Evolutionary conservation across 1,139 yeast genomes (phyloP).

Genomic region (Blastobotrys buckinghamii): DNA sequence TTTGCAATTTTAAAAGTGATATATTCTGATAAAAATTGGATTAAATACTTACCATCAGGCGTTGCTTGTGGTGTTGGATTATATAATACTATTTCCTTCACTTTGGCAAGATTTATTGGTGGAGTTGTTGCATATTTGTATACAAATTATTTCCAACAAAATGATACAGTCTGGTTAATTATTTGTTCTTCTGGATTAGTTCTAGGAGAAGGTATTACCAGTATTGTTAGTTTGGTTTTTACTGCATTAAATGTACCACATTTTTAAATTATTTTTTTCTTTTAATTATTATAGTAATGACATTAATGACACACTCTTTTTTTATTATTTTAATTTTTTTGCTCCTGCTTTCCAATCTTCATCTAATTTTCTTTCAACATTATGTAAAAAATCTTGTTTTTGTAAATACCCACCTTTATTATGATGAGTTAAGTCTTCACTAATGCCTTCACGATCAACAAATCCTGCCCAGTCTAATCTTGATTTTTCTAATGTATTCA

Average conservation of each 20-base stretch:
- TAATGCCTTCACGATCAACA: slow-evolving; percentile 79
- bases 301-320: neutral
- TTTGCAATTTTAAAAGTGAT: slow-evolving; percentile 48
- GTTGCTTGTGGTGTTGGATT: slow-evolving; percentile 97
- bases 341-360: slow-evolving; percentile 8
- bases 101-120: slow-evolving; percentile 87
- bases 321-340: slow-evolving; percentile 3
- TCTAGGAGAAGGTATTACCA: slow-evolving; percentile 86
- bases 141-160: slow-evolving; percentile 16
- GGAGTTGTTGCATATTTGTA: slow-evolving; percentile 53
- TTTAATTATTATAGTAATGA: too few species aligned
- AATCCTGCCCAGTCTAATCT: slow-evolving; percentile 93
- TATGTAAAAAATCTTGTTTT: slow-evolving; percentile 79
- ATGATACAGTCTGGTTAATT: slow-evolving; percentile 56
- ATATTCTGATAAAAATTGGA: slow-evolving; percentile 35
- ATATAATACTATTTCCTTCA: slow-evolving; percentile 88
- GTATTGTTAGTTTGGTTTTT: slow-evolving; percentile 73
- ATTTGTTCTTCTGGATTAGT: slow-evolving; percentile 90
- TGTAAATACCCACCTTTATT: slow-evolving; percentile 81
- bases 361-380: slow-evolving; percentile 68
- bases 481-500: slow-evolving; percentile 89
- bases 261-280: slow-evolving; percentile 24
- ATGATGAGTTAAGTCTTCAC: slow-evolving; percentile 71
- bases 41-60: slow-evolving; percentile 76
- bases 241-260: slow-evolving; percentile 56